Evolutionary conservation across 1,139 yeast genomes (phyloP).

Genomic region (Maudiozyma humilis): DNA sequence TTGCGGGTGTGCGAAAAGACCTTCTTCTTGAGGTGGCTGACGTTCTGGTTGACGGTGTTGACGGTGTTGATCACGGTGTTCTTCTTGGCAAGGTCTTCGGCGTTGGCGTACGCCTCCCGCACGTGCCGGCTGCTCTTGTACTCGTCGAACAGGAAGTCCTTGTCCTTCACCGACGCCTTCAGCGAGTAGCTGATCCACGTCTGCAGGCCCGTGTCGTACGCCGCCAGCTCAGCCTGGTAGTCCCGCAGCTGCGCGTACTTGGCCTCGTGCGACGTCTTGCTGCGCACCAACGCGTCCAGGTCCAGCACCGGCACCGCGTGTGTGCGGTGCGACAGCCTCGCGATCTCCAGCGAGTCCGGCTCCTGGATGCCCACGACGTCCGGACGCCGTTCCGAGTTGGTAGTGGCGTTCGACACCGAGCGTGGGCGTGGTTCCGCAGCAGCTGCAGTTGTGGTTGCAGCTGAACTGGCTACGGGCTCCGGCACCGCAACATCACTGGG

Average conservation of each 20-base stretch:
- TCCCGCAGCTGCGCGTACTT: constrained; percentile 22
- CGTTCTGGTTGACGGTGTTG: constrained; percentile 31
- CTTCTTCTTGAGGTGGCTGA: constrained; percentile 29
- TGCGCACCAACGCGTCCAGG: constrained; percentile 18
- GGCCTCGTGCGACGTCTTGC: constrained; percentile 18
- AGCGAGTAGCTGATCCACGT: constrained; percentile 29
- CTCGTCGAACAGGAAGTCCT: constrained; percentile 26
- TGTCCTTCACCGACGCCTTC: constrained; percentile 22
- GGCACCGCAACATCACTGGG: constrained; percentile 22
- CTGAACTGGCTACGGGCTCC: neutral
- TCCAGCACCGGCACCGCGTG: constrained; percentile 21
- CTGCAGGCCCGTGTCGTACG: constrained; percentile 26
- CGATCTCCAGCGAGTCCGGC: constrained; percentile 15
- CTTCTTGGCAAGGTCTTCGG: constrained; percentile 30
- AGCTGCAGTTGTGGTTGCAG: no score
- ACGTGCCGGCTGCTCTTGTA: constrained; percentile 30
- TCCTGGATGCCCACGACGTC: constrained; percentile 15
- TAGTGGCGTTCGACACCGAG: constrained; percentile 2
- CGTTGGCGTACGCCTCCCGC: constrained; percentile 31
- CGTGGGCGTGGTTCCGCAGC: neutral
- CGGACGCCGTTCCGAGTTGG: neutral
- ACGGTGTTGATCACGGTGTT: constrained; percentile 30
- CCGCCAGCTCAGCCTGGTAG: constrained; percentile 17
- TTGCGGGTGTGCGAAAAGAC: constrained; percentile 26
- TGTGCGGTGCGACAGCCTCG: constrained; percentile 10